Percentiles rank a stretch among this genome's conserved stretches.
These are phyloP conservation scores for Quercus variabilis DNA, from an alignment of 306 rosid genomes.

Conservation along the genomic window DNA sequence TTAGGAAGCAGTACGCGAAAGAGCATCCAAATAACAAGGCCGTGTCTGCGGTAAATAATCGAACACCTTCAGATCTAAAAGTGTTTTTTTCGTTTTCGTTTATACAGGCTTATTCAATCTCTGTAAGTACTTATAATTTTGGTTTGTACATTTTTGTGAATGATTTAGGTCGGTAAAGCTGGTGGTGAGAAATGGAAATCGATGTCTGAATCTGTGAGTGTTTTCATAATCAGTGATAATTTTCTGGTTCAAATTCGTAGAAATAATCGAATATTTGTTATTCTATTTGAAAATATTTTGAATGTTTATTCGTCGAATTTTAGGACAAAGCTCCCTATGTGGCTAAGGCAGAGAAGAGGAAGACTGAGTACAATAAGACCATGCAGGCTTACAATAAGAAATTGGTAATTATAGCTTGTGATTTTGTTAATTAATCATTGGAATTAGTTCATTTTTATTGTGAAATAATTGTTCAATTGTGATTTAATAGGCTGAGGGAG, in stretches of 20 bases:
- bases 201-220: slow-evolving; percentile 76
- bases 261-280: background rate
- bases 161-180: slow-evolving; percentile 77
- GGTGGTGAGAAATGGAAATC: slow-evolving; percentile 82
- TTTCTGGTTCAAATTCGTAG: too few species aligned
- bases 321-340: slow-evolving; percentile 80
- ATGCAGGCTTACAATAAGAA: slow-evolving; percentile 60
- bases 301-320: background rate
- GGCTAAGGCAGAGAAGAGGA: slow-evolving; percentile 74
- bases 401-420: slow-evolving; percentile 27
- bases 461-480: background rate
- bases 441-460: accelerated
- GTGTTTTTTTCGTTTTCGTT: too few species aligned
- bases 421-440: too few species aligned
- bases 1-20: slow-evolving; percentile 65
- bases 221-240: too few species aligned
- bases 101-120: background rate
- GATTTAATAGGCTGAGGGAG: slow-evolving; percentile 55
- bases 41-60: slow-evolving; percentile 48
- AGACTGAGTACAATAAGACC: slow-evolving; percentile 52
- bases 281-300: background rate
- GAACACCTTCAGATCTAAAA: background rate
- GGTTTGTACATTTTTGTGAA: background rate
- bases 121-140: too few species aligned
- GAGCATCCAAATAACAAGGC: slow-evolving; percentile 51